Evolutionary conservation across 257 asterid species (phyloP), one percentile per base, ranked within the genome.

Genomic region (Gardenia jasminoides): DNA sequence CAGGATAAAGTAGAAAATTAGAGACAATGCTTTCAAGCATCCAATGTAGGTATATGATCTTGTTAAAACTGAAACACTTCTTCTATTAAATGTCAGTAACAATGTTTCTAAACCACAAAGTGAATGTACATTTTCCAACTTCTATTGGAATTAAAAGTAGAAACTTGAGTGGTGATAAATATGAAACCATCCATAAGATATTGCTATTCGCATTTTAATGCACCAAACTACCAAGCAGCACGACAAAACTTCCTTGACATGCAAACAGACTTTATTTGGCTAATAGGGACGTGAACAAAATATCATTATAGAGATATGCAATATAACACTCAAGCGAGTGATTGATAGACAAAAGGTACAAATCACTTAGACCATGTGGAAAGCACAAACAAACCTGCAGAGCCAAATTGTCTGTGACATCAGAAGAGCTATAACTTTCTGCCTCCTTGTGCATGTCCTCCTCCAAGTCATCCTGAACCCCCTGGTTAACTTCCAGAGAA

Each of bases 301-400:
- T 59, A 75, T 58, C 24, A 44, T 58, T 52, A 58, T 26, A 68
- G 20, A 76, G 50, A 76, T 44, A 6, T 9, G 30, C 46, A 19
- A 20, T 76, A 76, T 70, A 41, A 33, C 41, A 24, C 9, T 46
- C 70, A 20, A 48, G 70, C 73, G 72, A 67, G 24, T 74, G n/a
- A 33, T 54, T 61, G 68, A 43, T 47, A 52, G 70, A 2, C 17
- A n/a, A 82, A 64, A 72, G 33, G 69, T 30, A 13, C 12, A 75
- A 73, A 33, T 47, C 31, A 69, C 20, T 70, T 52, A 78, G 77
- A 59, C 61, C 50, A 70, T 67, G 78, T 26, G 15, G 39, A 52
- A 48, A 75, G 58, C 78, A 78, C 30, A 82, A 66, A 61, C 67
- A 72, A 26, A 87, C 86, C 87, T 84, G 79, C 79, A 61, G 68